Conservation (phyloP, 148 eudicot species). For the Rhododendron williamsianum region DNA sequence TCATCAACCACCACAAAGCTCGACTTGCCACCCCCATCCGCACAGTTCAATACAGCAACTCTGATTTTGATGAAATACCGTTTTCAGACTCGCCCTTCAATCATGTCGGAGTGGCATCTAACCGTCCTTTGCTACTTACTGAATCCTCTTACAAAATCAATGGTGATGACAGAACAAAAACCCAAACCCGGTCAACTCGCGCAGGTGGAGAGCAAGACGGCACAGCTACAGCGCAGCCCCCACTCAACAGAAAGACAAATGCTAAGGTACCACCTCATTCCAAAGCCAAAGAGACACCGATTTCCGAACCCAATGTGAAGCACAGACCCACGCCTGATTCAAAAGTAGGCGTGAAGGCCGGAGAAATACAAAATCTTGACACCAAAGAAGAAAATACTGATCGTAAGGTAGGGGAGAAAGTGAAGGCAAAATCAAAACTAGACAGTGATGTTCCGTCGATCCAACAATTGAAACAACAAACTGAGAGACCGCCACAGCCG, state of each 20-base stretch:
- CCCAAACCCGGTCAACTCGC: conserved; percentile 42
- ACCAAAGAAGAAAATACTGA: conserved; percentile 22
- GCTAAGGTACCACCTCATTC: conserved; percentile 14
- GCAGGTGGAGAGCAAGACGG: conserved; percentile 44
- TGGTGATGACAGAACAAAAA: conserved; percentile 71
- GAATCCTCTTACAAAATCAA: conserved; percentile 75
- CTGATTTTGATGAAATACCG: conserved; percentile 59
- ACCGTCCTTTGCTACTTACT: conserved; percentile 56
- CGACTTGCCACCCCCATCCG: conserved; percentile 95
- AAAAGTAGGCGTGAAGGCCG: conserved; percentile 29
- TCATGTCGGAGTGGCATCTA: conserved; percentile 45
- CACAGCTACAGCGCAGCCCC: conserved; percentile 22
- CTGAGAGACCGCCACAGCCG: conserved; percentile 26
- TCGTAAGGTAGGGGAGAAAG: conserved; percentile 27
- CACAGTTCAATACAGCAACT: conserved; percentile 61
- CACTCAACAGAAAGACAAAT: conserved; percentile 33
- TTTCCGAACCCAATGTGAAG: conserved; percentile 19
- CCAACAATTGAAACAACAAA: conserved; percentile 23
- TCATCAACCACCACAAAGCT: conserved; percentile 79
- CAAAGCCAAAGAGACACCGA: not conserved
- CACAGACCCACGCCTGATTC: conserved; percentile 30
- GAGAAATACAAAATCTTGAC: conserved; percentile 29
- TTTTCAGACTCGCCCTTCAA: conserved; percentile 52
- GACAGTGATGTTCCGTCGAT: conserved; percentile 20
- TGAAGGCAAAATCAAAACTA: conserved; percentile 17